Evolutionary conservation across 2,329 filamentous ascomycete genomes (phyloP).

Genomic region (Tetracladium maxilliforme): DNA sequence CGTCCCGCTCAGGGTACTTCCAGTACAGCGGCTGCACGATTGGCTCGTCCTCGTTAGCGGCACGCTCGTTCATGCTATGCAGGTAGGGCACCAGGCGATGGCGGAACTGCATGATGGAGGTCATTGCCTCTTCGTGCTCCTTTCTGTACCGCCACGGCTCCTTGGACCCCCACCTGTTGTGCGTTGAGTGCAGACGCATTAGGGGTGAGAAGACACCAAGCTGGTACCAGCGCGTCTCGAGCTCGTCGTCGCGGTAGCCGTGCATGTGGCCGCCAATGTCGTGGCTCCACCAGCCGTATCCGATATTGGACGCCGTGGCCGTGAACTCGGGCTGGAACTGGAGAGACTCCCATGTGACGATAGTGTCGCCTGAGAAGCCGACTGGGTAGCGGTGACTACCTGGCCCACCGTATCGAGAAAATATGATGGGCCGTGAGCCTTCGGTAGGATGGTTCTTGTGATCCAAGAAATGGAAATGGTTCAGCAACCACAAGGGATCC

Average conservation of each 20-base stretch:
- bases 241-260: conserved; percentile 40
- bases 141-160: conserved; percentile 43
- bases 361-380: conserved; percentile 48
- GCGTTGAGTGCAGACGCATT: conserved; percentile 42
- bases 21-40: conserved; percentile 50
- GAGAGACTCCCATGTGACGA: conserved; percentile 44
- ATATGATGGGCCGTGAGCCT: conserved; percentile 35
- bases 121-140: conserved; percentile 29
- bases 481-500: conserved; percentile 49
- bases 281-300: conserved; percentile 55
- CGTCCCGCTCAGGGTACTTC: conserved; percentile 32
- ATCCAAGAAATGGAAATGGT: conserved; percentile 49
- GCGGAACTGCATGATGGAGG: conserved; percentile 32
- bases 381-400: conserved; percentile 50
- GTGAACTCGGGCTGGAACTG: conserved; percentile 54
- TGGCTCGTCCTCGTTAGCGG: conserved; percentile 28
- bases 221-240: conserved; percentile 45
- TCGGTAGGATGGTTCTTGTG: conserved; percentile 20
- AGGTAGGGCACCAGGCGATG: conserved; percentile 46
- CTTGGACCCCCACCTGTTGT: conserved; percentile 41
- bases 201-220: conserved; percentile 46
- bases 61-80: conserved; percentile 37
- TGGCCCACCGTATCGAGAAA: conserved; percentile 46
- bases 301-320: conserved; percentile 49
- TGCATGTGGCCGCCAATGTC: conserved; percentile 50